A percentile compares a stretch with the other conserved stretches of the same genome.
phyloP scores from a whole-genome alignment of 176 grass and related monocot species.

The Metroxylon sagu region DNA sequence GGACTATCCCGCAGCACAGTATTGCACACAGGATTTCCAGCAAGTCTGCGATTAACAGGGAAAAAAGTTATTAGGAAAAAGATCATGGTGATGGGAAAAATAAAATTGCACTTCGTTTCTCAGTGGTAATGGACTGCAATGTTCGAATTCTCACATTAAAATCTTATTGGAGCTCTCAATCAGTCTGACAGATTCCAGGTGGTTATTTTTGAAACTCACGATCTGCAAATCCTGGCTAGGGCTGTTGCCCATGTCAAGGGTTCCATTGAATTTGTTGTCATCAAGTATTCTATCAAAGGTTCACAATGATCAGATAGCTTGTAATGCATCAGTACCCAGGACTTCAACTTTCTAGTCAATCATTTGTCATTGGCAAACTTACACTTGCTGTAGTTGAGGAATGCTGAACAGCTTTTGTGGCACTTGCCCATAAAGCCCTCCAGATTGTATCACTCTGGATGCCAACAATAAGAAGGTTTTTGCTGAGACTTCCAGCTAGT shows the following conservation, averaged over 20 bases:
- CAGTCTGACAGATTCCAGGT: constrained; percentile 18
- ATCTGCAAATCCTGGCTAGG: constrained; percentile 58
- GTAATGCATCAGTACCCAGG: too few species aligned
- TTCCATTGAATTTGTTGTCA: constrained; percentile 69
- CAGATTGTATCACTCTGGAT: neutral
- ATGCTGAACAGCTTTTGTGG: constrained; percentile 5
- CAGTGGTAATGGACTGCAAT: too few species aligned
- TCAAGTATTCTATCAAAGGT: constrained; percentile 53
- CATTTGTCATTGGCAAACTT: constrained; percentile 9
- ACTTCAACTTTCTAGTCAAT: constrained; percentile 18
- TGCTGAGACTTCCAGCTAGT: neutral
- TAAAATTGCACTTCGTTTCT: too few species aligned
- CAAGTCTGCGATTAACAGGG: constrained; percentile 36
- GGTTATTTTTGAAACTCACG: constrained; percentile 79
- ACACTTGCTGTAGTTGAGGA: constrained; percentile 72
- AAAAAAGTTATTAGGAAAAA: neutral
- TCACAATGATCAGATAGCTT: neutral
- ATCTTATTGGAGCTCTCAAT: constrained; percentile 46
- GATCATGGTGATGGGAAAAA: too few species aligned
- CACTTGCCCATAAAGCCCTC: constrained; percentile 33
- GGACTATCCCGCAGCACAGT: neutral
- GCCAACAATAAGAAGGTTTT: constrained; percentile 5
- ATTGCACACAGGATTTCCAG: constrained; percentile 74
- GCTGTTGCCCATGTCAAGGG: constrained; percentile 45
- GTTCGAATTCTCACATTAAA: constrained; percentile 46